Evolutionary conservation across 257 asterid genomes (phyloP), one percentile per base, ranked within the genome.

Genomic region (Scutellaria minor): DNA sequence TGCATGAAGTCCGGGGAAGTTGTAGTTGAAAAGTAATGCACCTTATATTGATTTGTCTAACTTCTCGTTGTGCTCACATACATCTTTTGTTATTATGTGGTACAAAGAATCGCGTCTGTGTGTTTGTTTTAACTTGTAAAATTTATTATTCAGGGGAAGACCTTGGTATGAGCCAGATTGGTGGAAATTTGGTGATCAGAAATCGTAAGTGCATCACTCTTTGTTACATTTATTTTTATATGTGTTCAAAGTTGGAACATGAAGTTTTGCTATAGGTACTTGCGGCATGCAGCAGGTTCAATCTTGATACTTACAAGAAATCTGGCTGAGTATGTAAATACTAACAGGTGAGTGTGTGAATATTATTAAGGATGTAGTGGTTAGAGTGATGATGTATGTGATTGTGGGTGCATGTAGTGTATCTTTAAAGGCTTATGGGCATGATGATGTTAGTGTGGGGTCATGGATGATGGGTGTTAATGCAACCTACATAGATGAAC

Each of bases 111-210:
- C 62, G 5, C 24, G n/a, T 54, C 3, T 8, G 37, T 54, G 60
- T 8, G 24, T 14, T 31, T 18, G 58, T 53, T 53, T 51, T 20
- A 63, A 15, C 35, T 44, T 44, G 20, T 71, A 59, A 27, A 47
- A 51, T 64, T 72, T 48, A 13, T 50, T 31, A 77, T 77, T 77
- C 95, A 94, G 98, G 91, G 98, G 98, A 68, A 91, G 52, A 72
- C 63, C 81, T 64, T 94, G 97, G 98, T 94, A 89, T 48, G 98
- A 94, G 76, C 97, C 98, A 15, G 97, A 91, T 70, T 94, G 97
- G 97, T 94, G 98, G 98, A 94, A 94, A 85, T 94, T 94, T 79
- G 98, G 98, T 76, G 98, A 94, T 79, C 90, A 83, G 81, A 94
- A 94, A 85, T 80, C 95, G 98, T 93, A 85, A 87, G 92, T 85